These are phyloP conservation scores for Jaltomata sinuosa DNA, from an alignment of 257 asterid species.

Conservation along the genomic window DNA sequence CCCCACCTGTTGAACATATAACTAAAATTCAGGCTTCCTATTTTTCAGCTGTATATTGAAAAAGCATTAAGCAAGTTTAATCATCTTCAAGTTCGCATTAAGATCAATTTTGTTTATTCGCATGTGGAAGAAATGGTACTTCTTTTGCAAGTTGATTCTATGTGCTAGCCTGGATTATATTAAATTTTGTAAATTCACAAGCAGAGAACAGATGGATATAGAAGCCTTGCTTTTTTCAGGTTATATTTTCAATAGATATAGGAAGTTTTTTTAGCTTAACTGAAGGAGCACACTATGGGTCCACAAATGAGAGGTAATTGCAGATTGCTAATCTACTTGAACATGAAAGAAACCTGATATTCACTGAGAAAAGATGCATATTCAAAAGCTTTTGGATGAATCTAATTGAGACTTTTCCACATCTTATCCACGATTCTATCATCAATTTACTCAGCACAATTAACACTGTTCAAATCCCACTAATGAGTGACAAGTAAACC, in stretches of 20 bases:
- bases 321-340: not conserved
- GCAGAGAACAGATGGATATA: not conserved
- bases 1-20: constrained; percentile 49
- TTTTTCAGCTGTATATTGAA: not conserved
- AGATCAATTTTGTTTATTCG: not conserved
- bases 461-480: not conserved
- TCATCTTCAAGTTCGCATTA: not conserved
- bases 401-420: not conserved
- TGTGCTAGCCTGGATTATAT: not conserved
- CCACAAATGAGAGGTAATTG: not conserved
- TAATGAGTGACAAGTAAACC: not conserved
- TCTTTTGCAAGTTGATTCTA: not conserved
- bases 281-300: not conserved
- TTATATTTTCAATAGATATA: not conserved
- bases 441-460: not conserved
- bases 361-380: not conserved
- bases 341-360: not conserved
- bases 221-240: not conserved
- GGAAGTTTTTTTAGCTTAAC: not conserved
- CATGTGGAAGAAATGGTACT: not conserved
- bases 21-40: not conserved
- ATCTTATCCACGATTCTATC: not conserved
- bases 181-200: not conserved
- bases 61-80: not conserved
- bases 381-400: not conserved